Conservation (phyloP, 2,329 filamentous ascomycete genomes). For the Ophiostoma ulmi region DNA sequence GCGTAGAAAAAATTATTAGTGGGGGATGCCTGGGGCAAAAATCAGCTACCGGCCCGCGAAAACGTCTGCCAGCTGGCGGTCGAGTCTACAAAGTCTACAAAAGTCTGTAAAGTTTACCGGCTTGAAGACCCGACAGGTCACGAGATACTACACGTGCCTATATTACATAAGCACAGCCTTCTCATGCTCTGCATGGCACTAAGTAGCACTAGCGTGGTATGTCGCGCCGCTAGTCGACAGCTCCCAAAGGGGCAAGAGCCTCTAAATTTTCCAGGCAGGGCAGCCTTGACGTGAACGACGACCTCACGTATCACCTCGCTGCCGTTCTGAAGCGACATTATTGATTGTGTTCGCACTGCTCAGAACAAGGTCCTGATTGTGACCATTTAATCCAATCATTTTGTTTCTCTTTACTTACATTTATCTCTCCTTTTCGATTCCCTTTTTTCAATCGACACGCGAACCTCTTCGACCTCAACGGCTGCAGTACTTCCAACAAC, state of each 20-base stretch:
- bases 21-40: slow-evolving; percentile 22
- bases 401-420: not conserved
- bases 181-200: not conserved
- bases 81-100: not conserved
- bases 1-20: slow-evolving; percentile 25
- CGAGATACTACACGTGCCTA: not conserved
- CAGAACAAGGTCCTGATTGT: not conserved
- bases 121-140: not conserved
- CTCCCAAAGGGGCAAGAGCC: slow-evolving; percentile 13
- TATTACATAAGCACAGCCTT: not conserved
- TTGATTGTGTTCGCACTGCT: not conserved
- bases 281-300: not conserved
- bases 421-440: not conserved
- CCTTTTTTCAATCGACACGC: not conserved
- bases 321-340: slow-evolving; percentile 1
- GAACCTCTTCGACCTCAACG: not conserved
- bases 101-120: too few species aligned
- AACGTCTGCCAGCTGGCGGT: slow-evolving; percentile 3
- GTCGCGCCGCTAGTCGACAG: slow-evolving; percentile 12
- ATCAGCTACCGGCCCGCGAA: not conserved
- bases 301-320: not conserved
- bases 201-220: not conserved
- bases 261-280: slow-evolving; percentile 12
- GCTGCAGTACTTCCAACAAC: not conserved
- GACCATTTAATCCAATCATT: not conserved